These are phyloP conservation scores for Rhodotorula diobovata DNA, from an alignment of 768 basidiomycete species.

Conservation along the genomic window DNA sequence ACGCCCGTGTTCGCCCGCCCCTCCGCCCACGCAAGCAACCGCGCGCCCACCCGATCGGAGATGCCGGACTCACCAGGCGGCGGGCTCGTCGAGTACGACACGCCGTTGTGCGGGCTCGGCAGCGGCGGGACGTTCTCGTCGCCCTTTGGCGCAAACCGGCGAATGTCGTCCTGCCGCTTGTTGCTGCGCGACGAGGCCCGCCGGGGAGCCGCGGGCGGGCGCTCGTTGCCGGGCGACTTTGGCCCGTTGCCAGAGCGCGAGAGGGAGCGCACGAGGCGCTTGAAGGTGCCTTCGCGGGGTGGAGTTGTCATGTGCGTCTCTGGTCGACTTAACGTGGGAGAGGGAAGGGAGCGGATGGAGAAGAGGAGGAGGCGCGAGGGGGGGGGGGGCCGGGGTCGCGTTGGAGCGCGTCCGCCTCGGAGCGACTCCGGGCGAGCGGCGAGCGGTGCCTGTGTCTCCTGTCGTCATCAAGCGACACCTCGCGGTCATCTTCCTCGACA, in stretches of 20 bases:
- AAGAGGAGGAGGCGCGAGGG: too few species aligned
- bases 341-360: background rate
- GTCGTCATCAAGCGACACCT: too few species aligned
- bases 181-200: background rate
- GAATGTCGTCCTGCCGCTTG: background rate
- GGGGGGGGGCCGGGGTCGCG: too few species aligned
- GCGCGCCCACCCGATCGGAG: too few species aligned
- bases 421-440: too few species aligned
- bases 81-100: conserved; percentile 8
- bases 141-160: background rate
- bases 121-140: background rate
- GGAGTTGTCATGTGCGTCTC: background rate
- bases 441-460: too few species aligned
- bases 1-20: too few species aligned
- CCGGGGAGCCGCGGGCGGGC: background rate
- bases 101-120: background rate
- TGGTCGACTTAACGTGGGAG: background rate
- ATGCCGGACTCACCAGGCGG: conserved; percentile 6
- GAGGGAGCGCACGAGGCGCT: conserved; percentile 14
- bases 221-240: conserved; percentile 2
- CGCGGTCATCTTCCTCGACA: too few species aligned
- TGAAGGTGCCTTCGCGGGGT: conserved; percentile 20
- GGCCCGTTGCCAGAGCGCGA: conserved; percentile 16
- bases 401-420: too few species aligned
- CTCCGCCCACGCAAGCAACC: too few species aligned